Evolutionary conservation across 108 stramenopile species (phyloP).

Genomic region (Nannochloropsis oceanica): DNA sequence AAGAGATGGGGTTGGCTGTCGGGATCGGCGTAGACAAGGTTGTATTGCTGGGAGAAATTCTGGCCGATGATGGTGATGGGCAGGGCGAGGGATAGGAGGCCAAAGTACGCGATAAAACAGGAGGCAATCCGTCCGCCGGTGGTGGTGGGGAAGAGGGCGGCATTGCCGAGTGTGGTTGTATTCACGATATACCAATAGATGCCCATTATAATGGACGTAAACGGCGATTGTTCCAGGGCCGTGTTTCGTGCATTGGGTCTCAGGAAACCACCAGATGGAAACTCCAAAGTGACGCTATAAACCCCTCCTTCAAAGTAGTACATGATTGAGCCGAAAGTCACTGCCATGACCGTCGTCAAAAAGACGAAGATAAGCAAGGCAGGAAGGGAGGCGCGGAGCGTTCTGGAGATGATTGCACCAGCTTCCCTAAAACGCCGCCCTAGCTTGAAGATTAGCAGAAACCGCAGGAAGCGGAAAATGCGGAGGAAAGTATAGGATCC

Average conservation of each 20-base stretch:
- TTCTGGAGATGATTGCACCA: not conserved
- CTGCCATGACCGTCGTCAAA: not conserved
- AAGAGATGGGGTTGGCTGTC: not conserved
- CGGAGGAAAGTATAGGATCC: not conserved
- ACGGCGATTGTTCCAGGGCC: not conserved
- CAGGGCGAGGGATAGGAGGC: not conserved
- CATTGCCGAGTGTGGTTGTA: not conserved
- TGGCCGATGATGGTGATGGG: not conserved
- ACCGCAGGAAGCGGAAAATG: not conserved
- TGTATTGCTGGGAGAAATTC: not conserved
- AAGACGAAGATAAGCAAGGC: not conserved
- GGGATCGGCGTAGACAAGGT: not conserved
- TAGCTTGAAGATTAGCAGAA: not conserved
- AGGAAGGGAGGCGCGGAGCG: not conserved
- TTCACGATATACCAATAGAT: not conserved
- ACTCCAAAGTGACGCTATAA: not conserved
- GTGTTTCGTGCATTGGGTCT: not conserved
- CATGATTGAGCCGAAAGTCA: not conserved
- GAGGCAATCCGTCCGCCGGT: not conserved
- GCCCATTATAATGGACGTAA: not conserved
- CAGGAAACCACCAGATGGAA: not conserved
- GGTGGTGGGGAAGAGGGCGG: not conserved
- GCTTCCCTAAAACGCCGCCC: not conserved
- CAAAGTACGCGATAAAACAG: not conserved
- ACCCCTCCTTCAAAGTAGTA: not conserved